A percentile compares a stretch with the other conserved stretches of the same genome.
phyloP scores from a whole-genome alignment of 164 flowering plant genomes.

The Annona squamosa region DNA sequence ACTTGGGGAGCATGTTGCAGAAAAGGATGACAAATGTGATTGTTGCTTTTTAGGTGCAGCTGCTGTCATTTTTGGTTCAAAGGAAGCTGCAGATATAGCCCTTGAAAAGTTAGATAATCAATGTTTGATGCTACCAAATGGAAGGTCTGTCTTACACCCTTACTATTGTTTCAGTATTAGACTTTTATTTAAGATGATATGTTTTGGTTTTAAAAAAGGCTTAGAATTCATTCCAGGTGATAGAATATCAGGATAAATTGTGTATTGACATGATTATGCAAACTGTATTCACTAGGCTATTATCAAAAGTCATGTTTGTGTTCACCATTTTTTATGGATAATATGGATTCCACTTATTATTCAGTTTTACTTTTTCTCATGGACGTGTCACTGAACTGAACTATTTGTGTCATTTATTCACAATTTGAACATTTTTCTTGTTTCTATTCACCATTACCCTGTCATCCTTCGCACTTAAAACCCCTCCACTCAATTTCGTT shows the following conservation, averaged over 20 bases:
- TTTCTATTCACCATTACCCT: too few relatives aligned
- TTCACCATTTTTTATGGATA: neutral
- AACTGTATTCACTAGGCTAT: neutral
- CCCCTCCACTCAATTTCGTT: too few relatives aligned
- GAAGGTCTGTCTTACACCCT: conserved; percentile 37
- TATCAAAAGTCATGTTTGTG: neutral
- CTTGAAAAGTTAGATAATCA: conserved; percentile 37
- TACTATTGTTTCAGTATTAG: too few relatives aligned
- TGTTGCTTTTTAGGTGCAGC: conserved; percentile 55
- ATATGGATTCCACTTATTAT: too few relatives aligned
- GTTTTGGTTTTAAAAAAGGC: neutral
- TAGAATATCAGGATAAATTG: neutral
- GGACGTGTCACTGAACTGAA: too few relatives aligned
- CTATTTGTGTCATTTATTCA: too few relatives aligned
- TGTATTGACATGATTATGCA: neutral
- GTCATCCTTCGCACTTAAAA: too few relatives aligned
- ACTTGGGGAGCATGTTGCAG: neutral
- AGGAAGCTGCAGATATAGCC: conserved; percentile 48
- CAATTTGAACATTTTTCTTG: too few relatives aligned
- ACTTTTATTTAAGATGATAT: neutral
- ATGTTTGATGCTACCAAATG: conserved; percentile 60
- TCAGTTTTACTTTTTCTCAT: too few relatives aligned
- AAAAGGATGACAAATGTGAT: neutral
- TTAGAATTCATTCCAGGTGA: neutral
- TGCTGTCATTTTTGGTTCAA: conserved; percentile 49